Conservation (phyloP, 352 stramenopile genomes). For the Pythium graminicola region DNA sequence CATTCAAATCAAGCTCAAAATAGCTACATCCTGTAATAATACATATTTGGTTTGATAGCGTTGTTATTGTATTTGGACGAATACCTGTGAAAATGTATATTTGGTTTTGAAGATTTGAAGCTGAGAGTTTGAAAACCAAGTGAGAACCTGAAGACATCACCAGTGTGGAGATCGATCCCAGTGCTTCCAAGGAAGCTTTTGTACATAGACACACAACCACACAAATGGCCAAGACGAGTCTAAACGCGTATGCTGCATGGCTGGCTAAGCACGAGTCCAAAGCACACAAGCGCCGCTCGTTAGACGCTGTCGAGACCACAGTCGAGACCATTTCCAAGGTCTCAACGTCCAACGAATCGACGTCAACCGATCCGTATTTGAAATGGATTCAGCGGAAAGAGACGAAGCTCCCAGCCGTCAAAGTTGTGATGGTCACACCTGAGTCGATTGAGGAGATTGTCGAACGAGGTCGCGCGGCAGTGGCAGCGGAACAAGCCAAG, state of each 20-base stretch:
- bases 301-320: not conserved
- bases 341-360: not conserved
- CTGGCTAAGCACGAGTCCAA: conserved; percentile 24
- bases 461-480: not conserved
- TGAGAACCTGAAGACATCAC: not conserved
- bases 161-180: not conserved
- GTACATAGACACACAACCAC: not conserved
- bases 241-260: conserved; percentile 34
- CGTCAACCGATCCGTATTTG: conserved; percentile 1
- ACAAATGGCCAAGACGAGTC: conserved; percentile 12
- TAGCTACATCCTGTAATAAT: conserved; percentile 23
- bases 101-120: conserved; percentile 26
- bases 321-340: not conserved
- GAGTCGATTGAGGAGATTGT: conserved; percentile 9
- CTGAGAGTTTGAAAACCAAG: conserved; percentile 12
- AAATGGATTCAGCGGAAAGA: conserved; percentile 18
- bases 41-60: not conserved
- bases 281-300: conserved; percentile 1
- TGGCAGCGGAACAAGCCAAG: not conserved
- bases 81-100: not conserved
- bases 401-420: conserved; percentile 13
- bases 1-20: conserved; percentile 21
- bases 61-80: not conserved
- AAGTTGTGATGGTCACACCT: conserved; percentile 4
- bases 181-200: not conserved